These are phyloP conservation scores for Candida sp. DNA, from an alignment of 1,139 yeast genomes.

Conservation along the genomic window DNA sequence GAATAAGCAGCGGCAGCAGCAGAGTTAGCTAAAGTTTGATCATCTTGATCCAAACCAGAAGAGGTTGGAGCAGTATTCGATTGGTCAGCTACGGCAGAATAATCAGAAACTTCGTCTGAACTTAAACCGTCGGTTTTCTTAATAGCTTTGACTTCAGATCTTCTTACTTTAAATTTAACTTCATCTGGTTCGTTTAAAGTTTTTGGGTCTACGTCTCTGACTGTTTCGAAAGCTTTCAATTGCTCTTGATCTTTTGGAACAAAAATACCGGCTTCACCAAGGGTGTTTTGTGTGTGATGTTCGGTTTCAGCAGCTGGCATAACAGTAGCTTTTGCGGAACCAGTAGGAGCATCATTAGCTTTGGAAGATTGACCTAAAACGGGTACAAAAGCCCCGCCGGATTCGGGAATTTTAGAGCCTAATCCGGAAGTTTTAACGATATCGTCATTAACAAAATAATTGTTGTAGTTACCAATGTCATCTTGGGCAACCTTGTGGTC, in stretches of 20 bases:
- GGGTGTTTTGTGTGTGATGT: constrained; percentile 33
- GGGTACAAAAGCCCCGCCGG: constrained; percentile 39
- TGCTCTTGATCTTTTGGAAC: constrained; percentile 38
- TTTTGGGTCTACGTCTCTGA: constrained; percentile 42
- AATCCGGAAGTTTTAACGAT: constrained; percentile 24
- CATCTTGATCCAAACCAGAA: constrained; percentile 4
- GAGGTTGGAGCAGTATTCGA: constrained; percentile 6
- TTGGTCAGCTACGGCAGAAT: constrained; percentile 8
- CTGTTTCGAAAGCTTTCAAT: constrained; percentile 35
- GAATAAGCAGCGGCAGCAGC: constrained; percentile 7
- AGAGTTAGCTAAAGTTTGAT: constrained; percentile 4
- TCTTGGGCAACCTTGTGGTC: constrained; percentile 44
- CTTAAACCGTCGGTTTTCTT: constrained; percentile 28
- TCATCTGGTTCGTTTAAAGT: constrained; percentile 42
- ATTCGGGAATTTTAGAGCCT: constrained; percentile 54
- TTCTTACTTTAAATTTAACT: constrained; percentile 44
- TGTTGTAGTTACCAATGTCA: constrained; percentile 59
- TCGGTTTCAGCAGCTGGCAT: constrained; percentile 50
- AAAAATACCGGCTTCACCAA: constrained; percentile 58
- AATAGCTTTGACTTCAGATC: constrained; percentile 43
- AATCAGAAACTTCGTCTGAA: constrained; percentile 16
- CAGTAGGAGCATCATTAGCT: constrained; percentile 10
- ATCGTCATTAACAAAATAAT: constrained; percentile 45
- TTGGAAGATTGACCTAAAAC: constrained; percentile 10
- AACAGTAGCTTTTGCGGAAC: constrained; percentile 46